Conservation (phyloP, 495 filamentous ascomycete genomes). For the Aspergillus cavernicola region DNA sequence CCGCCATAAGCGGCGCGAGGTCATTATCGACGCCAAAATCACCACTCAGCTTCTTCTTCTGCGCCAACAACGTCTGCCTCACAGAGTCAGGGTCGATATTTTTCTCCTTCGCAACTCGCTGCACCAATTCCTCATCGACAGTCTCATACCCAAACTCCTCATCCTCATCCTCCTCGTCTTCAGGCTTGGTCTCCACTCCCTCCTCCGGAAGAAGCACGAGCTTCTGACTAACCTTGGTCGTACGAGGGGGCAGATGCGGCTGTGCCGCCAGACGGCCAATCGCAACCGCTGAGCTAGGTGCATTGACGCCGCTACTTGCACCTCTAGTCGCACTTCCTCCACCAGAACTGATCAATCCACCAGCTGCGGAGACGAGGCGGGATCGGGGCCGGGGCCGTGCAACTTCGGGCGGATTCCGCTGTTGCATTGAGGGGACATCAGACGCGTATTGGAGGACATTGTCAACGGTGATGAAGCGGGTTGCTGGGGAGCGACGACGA, state of each 20-base stretch:
- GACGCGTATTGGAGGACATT: slow-evolving; percentile 91
- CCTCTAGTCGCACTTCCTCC: slow-evolving; percentile 7
- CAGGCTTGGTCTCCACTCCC: slow-evolving; percentile 30
- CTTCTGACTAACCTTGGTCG: slow-evolving; percentile 92
- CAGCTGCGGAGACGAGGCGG: slow-evolving; percentile 38
- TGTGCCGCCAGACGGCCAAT: slow-evolving; percentile 48
- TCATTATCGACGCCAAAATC: slow-evolving; percentile 61
- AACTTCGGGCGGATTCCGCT: slow-evolving; percentile 63
- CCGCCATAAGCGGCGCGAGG: slow-evolving; percentile 67
- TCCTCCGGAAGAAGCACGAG: slow-evolving; percentile 88
- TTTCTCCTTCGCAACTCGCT: slow-evolving; percentile 33
- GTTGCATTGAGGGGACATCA: slow-evolving; percentile 93
- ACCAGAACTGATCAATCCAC: slow-evolving; percentile 27
- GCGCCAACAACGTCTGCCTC: slow-evolving; percentile 32
- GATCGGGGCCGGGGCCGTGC: slow-evolving; percentile 49
- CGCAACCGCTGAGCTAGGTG: slow-evolving; percentile 20
- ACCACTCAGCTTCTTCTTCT: slow-evolving; percentile 34
- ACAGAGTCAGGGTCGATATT: slow-evolving; percentile 38
- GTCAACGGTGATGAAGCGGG: slow-evolving; percentile 90
- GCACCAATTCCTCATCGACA: slow-evolving; percentile 47
- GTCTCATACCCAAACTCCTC: slow-evolving; percentile 45
- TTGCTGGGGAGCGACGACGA: slow-evolving; percentile 47
- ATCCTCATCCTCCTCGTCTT: slow-evolving; percentile 49
- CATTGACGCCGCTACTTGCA: slow-evolving; percentile 15
- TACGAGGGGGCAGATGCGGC: slow-evolving; percentile 79